Evolutionary conservation across 495 filamentous ascomycete genomes (phyloP).

Genomic region (Tetracladium marchalianum): DNA sequence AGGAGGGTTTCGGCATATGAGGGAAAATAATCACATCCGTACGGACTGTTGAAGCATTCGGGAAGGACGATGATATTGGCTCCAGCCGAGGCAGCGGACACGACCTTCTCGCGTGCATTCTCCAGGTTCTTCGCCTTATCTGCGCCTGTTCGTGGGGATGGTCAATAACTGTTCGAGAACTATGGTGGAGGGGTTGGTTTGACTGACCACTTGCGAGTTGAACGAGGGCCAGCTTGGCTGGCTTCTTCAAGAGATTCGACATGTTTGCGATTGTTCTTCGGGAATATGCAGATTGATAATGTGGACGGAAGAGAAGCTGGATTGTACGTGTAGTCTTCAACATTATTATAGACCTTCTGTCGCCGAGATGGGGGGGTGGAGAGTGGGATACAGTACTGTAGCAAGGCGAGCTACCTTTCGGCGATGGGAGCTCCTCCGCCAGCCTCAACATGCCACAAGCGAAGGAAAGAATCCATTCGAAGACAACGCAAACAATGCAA

Average conservation of each 20-base stretch:
- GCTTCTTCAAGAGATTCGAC: conserved; percentile 52
- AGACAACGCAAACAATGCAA: too few species aligned
- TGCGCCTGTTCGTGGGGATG: conserved; percentile 36
- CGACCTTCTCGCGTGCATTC: conserved; percentile 70
- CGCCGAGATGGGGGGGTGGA: background rate
- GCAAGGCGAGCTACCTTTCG: too few species aligned
- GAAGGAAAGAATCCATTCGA: too few species aligned
- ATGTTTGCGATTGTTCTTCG: conserved; percentile 24
- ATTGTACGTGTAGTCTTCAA: too few species aligned
- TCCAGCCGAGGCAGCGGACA: conserved; percentile 65
- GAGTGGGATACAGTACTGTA: background rate
- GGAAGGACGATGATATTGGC: conserved; percentile 64
- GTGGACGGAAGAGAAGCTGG: too few species aligned
- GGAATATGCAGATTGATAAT: background rate
- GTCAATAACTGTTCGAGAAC: background rate
- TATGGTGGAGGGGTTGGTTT: background rate
- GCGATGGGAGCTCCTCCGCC: too few species aligned
- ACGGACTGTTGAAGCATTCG: conserved; percentile 98
- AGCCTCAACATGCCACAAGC: too few species aligned
- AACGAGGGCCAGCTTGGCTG: conserved; percentile 72
- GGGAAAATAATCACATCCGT: conserved; percentile 84
- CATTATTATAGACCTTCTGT: background rate
- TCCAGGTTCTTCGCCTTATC: conserved; percentile 81
- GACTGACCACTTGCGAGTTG: conserved; percentile 61
- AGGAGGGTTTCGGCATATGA: conserved; percentile 83